phyloP scores from a whole-genome alignment of 345 rosid genomes.

The Pugionium cornutum region DNA sequence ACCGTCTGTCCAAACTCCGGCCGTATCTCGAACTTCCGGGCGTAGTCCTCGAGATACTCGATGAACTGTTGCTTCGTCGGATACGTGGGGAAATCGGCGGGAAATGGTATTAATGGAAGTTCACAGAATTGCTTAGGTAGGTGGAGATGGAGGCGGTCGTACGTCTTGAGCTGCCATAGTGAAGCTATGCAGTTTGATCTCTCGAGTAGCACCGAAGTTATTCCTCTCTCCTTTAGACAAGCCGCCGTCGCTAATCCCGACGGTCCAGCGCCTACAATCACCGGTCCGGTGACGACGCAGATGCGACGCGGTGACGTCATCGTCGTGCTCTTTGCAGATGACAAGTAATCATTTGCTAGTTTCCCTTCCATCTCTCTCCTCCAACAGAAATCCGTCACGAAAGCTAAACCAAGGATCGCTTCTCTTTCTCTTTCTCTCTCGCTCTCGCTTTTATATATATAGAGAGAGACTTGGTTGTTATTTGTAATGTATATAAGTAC shows the following conservation, averaged over 20 bases:
- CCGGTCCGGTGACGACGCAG: constrained; percentile 49
- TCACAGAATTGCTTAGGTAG: constrained; percentile 80
- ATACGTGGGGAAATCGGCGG: constrained; percentile 59
- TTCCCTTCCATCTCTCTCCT: constrained; percentile 79
- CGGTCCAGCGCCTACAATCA: constrained; percentile 84
- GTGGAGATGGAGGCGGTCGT: constrained; percentile 78
- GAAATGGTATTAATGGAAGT: constrained; percentile 73
- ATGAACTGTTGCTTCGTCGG: constrained; percentile 75
- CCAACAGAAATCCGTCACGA: constrained; percentile 52
- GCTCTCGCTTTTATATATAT: constrained; percentile 20
- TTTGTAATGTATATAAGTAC: constrained; percentile 28
- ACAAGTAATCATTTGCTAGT: constrained; percentile 62
- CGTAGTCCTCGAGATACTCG: constrained; percentile 60
- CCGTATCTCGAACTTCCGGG: constrained; percentile 41
- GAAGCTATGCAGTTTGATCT: constrained; percentile 77
- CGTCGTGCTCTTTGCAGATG: constrained; percentile 16
- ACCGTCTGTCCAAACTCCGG: constrained; percentile 65
- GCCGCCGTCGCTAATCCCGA: constrained; percentile 81
- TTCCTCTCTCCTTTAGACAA: constrained; percentile 53
- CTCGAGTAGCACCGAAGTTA: constrained; percentile 59
- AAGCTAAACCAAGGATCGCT: constrained; percentile 29
- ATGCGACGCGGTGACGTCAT: constrained; percentile 32
- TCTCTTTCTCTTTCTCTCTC: constrained; percentile 3
- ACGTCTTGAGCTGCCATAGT: constrained; percentile 75
- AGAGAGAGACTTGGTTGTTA: constrained; percentile 14